Percentiles rank a stretch among this genome's conserved stretches.
phyloP scores from a whole-genome alignment of 192 early-diverging fungal genomes.

The Backusella circina region DNA sequence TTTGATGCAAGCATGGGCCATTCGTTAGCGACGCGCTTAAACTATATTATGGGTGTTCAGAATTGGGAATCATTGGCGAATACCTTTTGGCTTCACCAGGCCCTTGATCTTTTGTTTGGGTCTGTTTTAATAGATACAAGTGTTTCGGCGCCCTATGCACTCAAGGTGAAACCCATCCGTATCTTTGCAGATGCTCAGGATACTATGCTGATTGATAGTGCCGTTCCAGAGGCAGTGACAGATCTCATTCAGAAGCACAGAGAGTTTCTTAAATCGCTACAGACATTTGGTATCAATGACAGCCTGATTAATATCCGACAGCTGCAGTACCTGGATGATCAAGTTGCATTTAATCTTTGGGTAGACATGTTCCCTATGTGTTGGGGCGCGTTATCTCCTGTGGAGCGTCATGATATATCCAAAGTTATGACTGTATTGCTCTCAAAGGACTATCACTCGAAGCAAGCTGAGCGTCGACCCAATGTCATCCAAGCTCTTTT shows the following conservation, averaged over 20 bases:
- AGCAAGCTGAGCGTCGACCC: conserved; percentile 73
- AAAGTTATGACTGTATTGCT: conserved; percentile 81
- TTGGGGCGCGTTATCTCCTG: conserved; percentile 69
- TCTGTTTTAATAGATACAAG: conserved; percentile 42
- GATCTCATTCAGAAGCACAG: conserved; percentile 51
- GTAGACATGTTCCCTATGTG: conserved; percentile 75
- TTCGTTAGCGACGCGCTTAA: conserved; percentile 65
- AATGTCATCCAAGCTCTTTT: conserved; percentile 94
- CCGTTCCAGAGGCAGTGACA: conserved; percentile 33
- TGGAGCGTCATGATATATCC: conserved; percentile 84
- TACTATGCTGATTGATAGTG: not conserved
- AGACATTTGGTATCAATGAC: conserved; percentile 41
- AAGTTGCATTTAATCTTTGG: conserved; percentile 82
- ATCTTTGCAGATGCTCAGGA: not conserved
- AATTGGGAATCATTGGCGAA: conserved; percentile 90
- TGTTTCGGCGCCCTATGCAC: conserved; percentile 33
- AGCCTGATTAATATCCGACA: conserved; percentile 55
- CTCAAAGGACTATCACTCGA: conserved; percentile 86
- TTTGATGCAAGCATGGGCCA: conserved; percentile 76
- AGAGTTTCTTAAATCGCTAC: conserved; percentile 58
- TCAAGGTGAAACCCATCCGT: conserved; percentile 43
- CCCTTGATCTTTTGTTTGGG: conserved; percentile 82
- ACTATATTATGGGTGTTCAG: conserved; percentile 88
- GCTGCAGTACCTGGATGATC: conserved; percentile 66
- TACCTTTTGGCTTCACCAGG: conserved; percentile 93